Evolutionary conservation across 2,329 filamentous ascomycete species (phyloP), one percentile per base, ranked within the genome.

Genomic region (Zymoseptoria ardabiliae): DNA sequence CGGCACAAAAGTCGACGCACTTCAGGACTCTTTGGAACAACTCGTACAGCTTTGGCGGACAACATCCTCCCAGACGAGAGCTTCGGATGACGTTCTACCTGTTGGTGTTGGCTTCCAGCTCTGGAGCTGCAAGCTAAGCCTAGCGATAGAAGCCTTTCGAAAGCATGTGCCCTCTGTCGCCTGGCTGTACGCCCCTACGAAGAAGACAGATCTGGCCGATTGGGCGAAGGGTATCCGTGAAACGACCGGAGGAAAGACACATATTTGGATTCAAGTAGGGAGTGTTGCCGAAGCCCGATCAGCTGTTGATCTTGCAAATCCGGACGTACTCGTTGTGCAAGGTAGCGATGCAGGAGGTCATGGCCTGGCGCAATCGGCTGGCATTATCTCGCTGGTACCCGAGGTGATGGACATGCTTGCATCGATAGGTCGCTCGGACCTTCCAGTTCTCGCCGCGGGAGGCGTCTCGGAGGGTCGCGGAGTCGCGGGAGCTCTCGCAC

Each of bases 111-210:
- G 85, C 58, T 84, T 88, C 71, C 78, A 87, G 56, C 80, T 82
- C 30, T 74, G 88, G 13, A 66, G 67, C 19, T 82, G 72, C 70
- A 60, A 45, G 21, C n/a, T 57, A 1, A 25, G 51, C 50, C n/a
- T 21, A 8, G 49, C 66, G 21, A 56, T 61, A 13, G 57, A 55
- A 10, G 65, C 81, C 58, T 72, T 79, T 54, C 67, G 71, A 25
- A 71, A 75, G 59, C 50, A 54, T 56, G 22, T 28, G 11, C 84
- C 84, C 2, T 79, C 78, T 2, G 84, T 83, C 0, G 76, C 85
- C 10, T 88, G 85, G 85, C 77, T 88, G 51, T 88, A 87, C 66
- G 85, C 85, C 3, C 83, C 84, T 1, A 72, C 75, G 7, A 68
- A 75, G 20, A 69, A 73, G 19, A 73, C 75, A 28, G 70, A 63